These are phyloP conservation scores for Durio zibethinus DNA, from an alignment of 345 rosid species.

Conservation along the genomic window DNA sequence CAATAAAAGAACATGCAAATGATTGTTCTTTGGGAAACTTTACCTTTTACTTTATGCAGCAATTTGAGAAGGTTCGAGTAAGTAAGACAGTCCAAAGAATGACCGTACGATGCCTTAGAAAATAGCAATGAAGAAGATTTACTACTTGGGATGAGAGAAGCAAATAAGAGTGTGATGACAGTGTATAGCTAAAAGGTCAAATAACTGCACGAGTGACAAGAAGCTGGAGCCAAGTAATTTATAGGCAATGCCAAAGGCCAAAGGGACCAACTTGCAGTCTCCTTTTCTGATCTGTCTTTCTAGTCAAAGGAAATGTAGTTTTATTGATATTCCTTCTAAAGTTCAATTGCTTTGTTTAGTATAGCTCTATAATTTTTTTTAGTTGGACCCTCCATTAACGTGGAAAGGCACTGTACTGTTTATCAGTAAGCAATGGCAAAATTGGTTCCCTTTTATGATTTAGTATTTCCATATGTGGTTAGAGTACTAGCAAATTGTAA, in stretches of 20 bases:
- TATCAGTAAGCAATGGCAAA: background rate
- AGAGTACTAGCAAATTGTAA: constrained; percentile 12
- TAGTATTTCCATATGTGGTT: constrained; percentile 3
- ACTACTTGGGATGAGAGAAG: background rate
- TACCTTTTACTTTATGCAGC: background rate
- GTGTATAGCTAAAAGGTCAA: too few species aligned
- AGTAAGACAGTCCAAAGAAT: background rate
- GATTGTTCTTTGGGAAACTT: background rate
- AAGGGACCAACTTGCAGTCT: constrained; percentile 9
- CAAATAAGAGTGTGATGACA: too few species aligned
- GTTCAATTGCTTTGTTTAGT: background rate
- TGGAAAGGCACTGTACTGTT: constrained; percentile 18
- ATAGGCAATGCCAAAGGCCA: constrained; percentile 4
- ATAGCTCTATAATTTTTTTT: background rate
- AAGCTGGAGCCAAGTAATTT: background rate
- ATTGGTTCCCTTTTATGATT: background rate
- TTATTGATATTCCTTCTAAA: constrained; percentile 13
- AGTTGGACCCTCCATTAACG: constrained; percentile 25
- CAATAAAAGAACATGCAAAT: background rate
- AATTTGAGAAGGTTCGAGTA: background rate
- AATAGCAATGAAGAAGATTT: background rate
- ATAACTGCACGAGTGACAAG: constrained; percentile 1
- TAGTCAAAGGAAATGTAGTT: background rate
- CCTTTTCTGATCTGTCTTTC: background rate
- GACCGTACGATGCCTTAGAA: background rate